A percentile compares a stretch with the other conserved stretches of the same genome.
phyloP scores from a whole-genome alignment of 805 yeast species.

The Yarrowia sp. region DNA sequence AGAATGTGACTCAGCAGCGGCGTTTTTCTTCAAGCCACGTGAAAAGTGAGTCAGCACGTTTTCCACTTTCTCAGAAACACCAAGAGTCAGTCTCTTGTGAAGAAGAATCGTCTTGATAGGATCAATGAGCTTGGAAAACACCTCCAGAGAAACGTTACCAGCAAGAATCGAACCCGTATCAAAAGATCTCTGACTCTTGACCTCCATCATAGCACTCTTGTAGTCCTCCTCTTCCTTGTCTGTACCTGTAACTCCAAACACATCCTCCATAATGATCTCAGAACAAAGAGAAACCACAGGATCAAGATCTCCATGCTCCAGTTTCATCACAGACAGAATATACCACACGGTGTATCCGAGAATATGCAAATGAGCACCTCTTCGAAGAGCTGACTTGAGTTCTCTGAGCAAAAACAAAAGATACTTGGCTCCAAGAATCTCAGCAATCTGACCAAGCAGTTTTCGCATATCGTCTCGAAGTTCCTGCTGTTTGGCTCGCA shows the following conservation, averaged over 20 bases:
- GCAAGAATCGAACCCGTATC: conserved; percentile 83
- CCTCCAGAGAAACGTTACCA: conserved; percentile 55
- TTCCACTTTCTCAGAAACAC: conserved; percentile 69
- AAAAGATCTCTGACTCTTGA: conserved; percentile 80
- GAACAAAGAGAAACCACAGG: conserved; percentile 56
- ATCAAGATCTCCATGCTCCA: conserved; percentile 70
- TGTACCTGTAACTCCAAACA: conserved; percentile 86
- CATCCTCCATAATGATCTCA: conserved; percentile 82
- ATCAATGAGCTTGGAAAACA: conserved; percentile 55
- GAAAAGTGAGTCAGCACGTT: conserved; percentile 76
- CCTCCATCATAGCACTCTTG: conserved; percentile 80
- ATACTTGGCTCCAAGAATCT: conserved; percentile 68
- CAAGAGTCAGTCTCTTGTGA: conserved; percentile 61
- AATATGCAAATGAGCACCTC: conserved; percentile 93
- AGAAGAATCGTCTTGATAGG: conserved; percentile 67
- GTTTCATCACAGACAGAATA: conserved; percentile 54
- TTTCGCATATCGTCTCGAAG: conserved; percentile 83
- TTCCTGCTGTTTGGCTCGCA: conserved; percentile 82
- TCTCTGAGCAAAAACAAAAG: conserved; percentile 74
- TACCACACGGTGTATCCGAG: conserved; percentile 84
- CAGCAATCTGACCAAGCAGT: conserved; percentile 62
- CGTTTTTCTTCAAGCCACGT: conserved; percentile 73
- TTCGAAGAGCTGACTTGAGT: conserved; percentile 68
- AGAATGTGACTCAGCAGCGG: conserved; percentile 54
- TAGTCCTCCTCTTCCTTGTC: conserved; percentile 96